Percentiles rank a stretch among this genome's conserved stretches.
Conservation (phyloP, 2,329 filamentous ascomycete genomes). For the Ophiostoma ulmi region DNA sequence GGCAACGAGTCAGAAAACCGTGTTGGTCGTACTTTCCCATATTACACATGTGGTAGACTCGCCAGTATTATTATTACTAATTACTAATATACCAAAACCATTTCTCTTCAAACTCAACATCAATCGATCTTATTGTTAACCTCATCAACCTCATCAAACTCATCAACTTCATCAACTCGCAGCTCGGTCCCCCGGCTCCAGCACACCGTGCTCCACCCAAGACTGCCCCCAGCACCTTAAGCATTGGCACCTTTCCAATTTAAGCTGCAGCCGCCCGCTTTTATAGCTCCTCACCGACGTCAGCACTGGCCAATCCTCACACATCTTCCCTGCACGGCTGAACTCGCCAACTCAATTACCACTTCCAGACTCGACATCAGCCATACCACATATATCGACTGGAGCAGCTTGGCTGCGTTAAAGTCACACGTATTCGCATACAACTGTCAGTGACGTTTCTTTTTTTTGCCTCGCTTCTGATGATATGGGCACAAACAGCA, state of each 20-base stretch:
- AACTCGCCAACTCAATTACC: conserved; percentile 8
- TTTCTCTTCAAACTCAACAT: no score
- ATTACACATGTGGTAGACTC: neutral
- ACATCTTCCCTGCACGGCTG: conserved; percentile 20
- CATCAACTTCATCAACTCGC: neutral
- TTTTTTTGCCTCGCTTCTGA: neutral
- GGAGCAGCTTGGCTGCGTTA: neutral
- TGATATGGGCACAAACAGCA: neutral
- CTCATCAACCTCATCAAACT: neutral
- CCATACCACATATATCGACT: neutral
- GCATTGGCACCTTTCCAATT: conserved; percentile 14
- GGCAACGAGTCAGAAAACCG: neutral
- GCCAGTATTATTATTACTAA: neutral
- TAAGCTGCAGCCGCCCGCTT: conserved; percentile 16
- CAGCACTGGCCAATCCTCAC: conserved; percentile 23
- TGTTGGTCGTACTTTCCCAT: neutral
- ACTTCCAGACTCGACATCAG: neutral
- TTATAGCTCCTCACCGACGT: conserved; percentile 22
- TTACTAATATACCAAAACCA: no score
- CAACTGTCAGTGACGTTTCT: neutral
- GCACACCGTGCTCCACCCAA: neutral
- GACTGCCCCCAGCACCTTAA: neutral
- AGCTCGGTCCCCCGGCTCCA: neutral
- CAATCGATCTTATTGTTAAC: no score
- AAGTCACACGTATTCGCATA: neutral